Evolutionary conservation across 352 stramenopile genomes (phyloP).

Genomic region (Pythium coloratum): DNA sequence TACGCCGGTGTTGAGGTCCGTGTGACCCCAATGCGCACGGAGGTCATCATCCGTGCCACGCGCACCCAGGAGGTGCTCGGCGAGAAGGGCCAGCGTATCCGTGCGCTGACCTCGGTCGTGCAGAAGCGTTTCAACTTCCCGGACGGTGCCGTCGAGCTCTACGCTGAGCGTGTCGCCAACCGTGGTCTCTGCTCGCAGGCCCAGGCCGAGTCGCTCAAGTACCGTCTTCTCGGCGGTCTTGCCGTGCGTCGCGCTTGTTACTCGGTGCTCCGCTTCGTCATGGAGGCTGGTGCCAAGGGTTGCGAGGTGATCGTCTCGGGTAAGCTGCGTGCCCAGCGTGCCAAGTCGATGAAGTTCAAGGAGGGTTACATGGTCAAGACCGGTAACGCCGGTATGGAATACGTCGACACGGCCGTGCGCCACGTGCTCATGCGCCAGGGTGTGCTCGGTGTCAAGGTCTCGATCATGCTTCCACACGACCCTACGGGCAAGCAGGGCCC

Average conservation of each 20-base stretch:
- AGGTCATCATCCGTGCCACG: constrained; percentile 99
- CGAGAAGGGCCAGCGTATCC: constrained; percentile 99
- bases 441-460: constrained; percentile 99
- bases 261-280: constrained; percentile 99
- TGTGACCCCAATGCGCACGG: constrained; percentile 98
- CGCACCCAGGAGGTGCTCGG: constrained; percentile 98
- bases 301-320: constrained; percentile 99
- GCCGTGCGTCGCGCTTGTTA: constrained; percentile 98
- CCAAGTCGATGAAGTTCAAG: constrained; percentile 99
- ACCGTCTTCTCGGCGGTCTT: constrained; percentile 98
- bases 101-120: constrained; percentile 98
- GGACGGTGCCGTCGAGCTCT: constrained; percentile 96
- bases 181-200: constrained; percentile 98
- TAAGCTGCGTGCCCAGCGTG: constrained; percentile 99
- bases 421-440: constrained; percentile 99
- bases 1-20: constrained; percentile 99
- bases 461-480: constrained; percentile 99
- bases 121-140: constrained; percentile 99
- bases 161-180: constrained; percentile 98
- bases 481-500: constrained; percentile 96
- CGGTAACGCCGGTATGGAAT: constrained; percentile 97
- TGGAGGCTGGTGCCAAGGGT: constrained; percentile 99
- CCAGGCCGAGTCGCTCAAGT: constrained; percentile 99
- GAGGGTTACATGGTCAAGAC: constrained; percentile 99
- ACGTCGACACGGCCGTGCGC: constrained; percentile 98